These are phyloP conservation scores for Heliosperma pusillum DNA, from an alignment of 148 eudicot species.

Conservation along the genomic window DNA sequence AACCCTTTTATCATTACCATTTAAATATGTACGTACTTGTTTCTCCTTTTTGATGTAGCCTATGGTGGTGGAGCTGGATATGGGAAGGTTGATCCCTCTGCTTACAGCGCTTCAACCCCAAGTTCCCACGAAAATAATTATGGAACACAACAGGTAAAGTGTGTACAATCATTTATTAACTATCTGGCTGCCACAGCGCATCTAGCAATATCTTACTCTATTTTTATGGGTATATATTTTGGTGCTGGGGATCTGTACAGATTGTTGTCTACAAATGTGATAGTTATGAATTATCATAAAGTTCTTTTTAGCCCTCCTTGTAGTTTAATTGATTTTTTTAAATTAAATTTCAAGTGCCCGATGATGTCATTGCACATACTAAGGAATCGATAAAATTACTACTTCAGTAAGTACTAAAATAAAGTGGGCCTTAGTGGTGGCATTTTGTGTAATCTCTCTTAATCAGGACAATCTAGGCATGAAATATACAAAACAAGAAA, in stretches of 20 bases:
- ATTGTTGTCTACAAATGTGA: neutral
- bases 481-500: neutral
- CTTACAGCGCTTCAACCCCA: neutral
- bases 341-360: neutral
- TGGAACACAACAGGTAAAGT: too few species aligned
- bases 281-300: neutral
- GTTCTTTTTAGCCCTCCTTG: neutral
- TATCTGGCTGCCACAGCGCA: too few species aligned
- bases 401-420: too few species aligned
- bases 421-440: neutral
- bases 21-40: neutral
- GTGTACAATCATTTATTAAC: too few species aligned
- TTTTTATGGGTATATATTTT: neutral
- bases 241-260: neutral
- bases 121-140: neutral
- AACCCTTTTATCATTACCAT: neutral
- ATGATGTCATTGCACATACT: too few species aligned
- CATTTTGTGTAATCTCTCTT: neutral
- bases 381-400: too few species aligned
- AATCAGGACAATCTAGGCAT: neutral
- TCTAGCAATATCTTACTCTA: neutral
- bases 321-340: neutral
- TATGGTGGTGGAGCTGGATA: conserved; percentile 60
- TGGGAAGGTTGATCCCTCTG: conserved; percentile 41
- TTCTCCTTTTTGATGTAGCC: conserved; percentile 23